phyloP scores from a whole-genome alignment of 495 filamentous ascomycete species.

The Podospora anserina region DNA sequence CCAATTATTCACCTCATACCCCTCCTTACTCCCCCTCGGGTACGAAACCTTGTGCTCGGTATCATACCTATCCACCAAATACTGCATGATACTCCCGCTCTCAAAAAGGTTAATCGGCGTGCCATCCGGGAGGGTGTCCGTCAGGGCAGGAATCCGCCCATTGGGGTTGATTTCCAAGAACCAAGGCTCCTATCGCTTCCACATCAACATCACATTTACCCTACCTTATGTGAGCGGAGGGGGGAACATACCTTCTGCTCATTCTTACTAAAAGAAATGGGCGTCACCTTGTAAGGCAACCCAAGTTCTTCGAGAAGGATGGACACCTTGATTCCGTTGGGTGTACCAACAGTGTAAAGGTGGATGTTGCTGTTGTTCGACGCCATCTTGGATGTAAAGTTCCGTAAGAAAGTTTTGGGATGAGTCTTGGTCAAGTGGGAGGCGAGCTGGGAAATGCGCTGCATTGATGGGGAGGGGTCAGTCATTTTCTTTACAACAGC shows the following conservation, averaged over 20 bases:
- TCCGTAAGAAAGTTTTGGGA: not conserved
- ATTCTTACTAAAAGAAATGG: slow-evolving; percentile 68
- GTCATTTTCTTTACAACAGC: not conserved
- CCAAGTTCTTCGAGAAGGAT: slow-evolving; percentile 87
- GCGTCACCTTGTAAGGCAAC: slow-evolving; percentile 63
- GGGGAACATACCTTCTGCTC: slow-evolving; percentile 50
- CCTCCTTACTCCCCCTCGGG: slow-evolving; percentile 68
- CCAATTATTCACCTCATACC: slow-evolving; percentile 79
- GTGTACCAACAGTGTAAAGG: slow-evolving; percentile 59
- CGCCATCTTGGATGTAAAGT: slow-evolving; percentile 19
- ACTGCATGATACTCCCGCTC: slow-evolving; percentile 81
- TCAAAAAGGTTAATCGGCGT: slow-evolving; percentile 76
- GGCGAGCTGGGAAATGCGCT: slow-evolving; percentile 14
- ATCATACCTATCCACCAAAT: slow-evolving; percentile 79
- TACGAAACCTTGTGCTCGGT: slow-evolving; percentile 80
- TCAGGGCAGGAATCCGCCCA: slow-evolving; percentile 89
- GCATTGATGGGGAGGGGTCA: not conserved
- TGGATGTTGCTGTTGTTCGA: slow-evolving; percentile 35
- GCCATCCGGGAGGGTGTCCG: slow-evolving; percentile 71
- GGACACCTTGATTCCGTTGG: slow-evolving; percentile 78
- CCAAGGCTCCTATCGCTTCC: slow-evolving; percentile 51
- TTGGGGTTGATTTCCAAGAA: slow-evolving; percentile 93
- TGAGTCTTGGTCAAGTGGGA: slow-evolving; percentile 14
- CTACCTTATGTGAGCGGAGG: too few species aligned
- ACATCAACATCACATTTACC: too few species aligned